A percentile compares a stretch with the other conserved stretches of the same genome.
These are phyloP conservation scores for Chaetomidium leptoderma DNA, from an alignment of 495 filamentous ascomycete genomes.

Conservation along the genomic window DNA sequence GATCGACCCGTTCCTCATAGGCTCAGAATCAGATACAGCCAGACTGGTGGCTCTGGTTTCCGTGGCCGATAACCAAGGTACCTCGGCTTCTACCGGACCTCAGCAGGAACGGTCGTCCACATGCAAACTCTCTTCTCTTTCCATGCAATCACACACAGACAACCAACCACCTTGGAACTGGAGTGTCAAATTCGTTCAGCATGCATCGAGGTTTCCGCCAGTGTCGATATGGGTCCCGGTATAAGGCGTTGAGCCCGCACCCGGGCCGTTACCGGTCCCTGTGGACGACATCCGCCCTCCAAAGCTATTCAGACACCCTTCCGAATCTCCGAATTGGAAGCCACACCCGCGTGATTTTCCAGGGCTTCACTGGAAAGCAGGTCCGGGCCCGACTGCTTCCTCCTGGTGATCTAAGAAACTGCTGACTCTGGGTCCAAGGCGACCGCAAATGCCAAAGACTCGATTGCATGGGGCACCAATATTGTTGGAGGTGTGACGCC, in stretches of 20 bases:
- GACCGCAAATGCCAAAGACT: constrained; percentile 78
- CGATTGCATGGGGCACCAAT: constrained; percentile 78
- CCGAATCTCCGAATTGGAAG: constrained; percentile 71
- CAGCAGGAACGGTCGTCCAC: neutral
- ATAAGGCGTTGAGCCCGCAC: neutral
- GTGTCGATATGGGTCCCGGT: neutral
- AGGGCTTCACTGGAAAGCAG: constrained; percentile 76
- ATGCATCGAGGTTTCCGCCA: neutral
- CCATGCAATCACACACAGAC: neutral
- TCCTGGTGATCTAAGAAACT: neutral
- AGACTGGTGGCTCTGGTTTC: neutral
- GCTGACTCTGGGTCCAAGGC: constrained; percentile 39
- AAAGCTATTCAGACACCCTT: constrained; percentile 58
- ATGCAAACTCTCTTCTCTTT: neutral
- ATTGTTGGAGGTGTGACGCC: constrained; percentile 86
- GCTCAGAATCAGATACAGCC: neutral
- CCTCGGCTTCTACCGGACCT: neutral
- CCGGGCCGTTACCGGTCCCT: constrained; percentile 7
- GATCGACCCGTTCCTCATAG: neutral
- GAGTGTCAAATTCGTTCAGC: neutral
- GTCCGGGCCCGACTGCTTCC: constrained; percentile 17
- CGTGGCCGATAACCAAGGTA: neutral
- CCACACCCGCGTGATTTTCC: constrained; percentile 78
- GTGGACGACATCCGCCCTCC: constrained; percentile 13
- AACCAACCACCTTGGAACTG: neutral